These are phyloP conservation scores for Diaporthe sp. DNA, from an alignment of 2,329 filamentous ascomycete species.

Conservation along the genomic window DNA sequence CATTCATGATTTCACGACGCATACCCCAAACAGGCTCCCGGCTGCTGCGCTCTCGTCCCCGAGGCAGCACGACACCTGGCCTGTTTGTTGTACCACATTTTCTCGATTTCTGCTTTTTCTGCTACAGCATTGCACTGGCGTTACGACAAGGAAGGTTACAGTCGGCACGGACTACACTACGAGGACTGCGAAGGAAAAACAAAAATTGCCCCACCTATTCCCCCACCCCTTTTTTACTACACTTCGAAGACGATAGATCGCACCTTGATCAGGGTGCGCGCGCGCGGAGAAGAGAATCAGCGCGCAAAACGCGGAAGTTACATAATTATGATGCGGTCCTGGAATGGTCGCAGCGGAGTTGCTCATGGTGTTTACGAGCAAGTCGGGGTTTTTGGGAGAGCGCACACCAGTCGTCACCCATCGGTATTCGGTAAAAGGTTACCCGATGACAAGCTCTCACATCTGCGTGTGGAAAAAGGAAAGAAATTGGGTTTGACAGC, in stretches of 20 bases:
- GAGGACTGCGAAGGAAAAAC: conserved; percentile 47
- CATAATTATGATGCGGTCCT: conserved; percentile 40
- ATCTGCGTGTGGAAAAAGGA: conserved; percentile 27
- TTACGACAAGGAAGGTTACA: conserved; percentile 52
- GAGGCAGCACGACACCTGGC: conserved; percentile 33
- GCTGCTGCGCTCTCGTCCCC: conserved; percentile 27
- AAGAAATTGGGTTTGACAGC: conserved; percentile 25
- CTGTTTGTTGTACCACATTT: conserved; percentile 46
- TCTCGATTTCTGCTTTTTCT: conserved; percentile 38
- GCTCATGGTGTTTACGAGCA: conserved; percentile 24
- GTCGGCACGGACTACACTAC: conserved; percentile 38
- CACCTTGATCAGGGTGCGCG: conserved; percentile 46
- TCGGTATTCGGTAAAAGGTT: conserved; percentile 42
- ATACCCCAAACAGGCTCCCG: conserved; percentile 39
- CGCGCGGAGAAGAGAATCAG: conserved; percentile 32
- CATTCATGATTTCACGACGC: conserved; percentile 63
- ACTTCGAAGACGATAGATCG: conserved; percentile 41
- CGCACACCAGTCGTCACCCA: conserved; percentile 34
- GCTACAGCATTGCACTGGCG: conserved; percentile 61
- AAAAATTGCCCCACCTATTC: conserved; percentile 44
- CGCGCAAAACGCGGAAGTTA: conserved; percentile 30
- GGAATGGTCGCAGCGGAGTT: conserved; percentile 39
- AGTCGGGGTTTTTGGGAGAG: conserved; percentile 24
- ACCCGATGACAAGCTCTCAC: conserved; percentile 38
- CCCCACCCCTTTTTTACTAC: conserved; percentile 29